Percentiles rank a stretch among this genome's conserved stretches.
These are phyloP conservation scores for Aegilops longissima DNA, from an alignment of 176 grass and related monocot species.

Conservation along the genomic window DNA sequence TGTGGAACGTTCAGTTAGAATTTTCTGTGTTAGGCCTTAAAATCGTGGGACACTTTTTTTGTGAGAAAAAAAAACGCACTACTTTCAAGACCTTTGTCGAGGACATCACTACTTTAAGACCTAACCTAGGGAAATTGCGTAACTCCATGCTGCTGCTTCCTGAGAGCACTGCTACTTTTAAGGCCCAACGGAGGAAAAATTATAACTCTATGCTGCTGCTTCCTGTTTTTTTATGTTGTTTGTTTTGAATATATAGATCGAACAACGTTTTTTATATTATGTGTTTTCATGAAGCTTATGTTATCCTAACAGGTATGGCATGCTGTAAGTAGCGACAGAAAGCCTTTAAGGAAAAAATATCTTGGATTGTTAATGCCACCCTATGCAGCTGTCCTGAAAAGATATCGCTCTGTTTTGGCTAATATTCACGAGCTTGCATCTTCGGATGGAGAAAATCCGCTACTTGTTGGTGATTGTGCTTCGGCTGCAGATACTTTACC, in stretches of 20 bases:
- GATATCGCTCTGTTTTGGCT: slow-evolving; percentile 79
- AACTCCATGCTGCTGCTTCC: slow-evolving; percentile 13
- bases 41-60: background rate
- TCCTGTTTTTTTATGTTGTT: slow-evolving; percentile 9
- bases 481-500: slow-evolving; percentile 73
- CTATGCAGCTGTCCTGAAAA: slow-evolving; percentile 77
- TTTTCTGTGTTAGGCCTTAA: slow-evolving; percentile 16
- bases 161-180: background rate
- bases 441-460: slow-evolving; percentile 83
- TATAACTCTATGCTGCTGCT: slow-evolving; percentile 3
- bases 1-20: slow-evolving; percentile 1
- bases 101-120: background rate
- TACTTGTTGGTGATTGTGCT: slow-evolving; percentile 72
- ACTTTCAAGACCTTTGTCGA: background rate
- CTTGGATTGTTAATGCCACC: slow-evolving; percentile 77
- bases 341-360: slow-evolving; percentile 85
- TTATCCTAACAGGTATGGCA: slow-evolving; percentile 77
- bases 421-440: slow-evolving; percentile 82
- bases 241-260: slow-evolving; percentile 22
- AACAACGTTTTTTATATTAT: slow-evolving; percentile 28
- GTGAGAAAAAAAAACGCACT: background rate
- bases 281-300: slow-evolving; percentile 41
- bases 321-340: slow-evolving; percentile 77
- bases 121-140: background rate
- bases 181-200: no score